Base-by-base conservation (phyloP, 495 filamentous ascomycete genomes). In the Podospora didyma region DNA sequence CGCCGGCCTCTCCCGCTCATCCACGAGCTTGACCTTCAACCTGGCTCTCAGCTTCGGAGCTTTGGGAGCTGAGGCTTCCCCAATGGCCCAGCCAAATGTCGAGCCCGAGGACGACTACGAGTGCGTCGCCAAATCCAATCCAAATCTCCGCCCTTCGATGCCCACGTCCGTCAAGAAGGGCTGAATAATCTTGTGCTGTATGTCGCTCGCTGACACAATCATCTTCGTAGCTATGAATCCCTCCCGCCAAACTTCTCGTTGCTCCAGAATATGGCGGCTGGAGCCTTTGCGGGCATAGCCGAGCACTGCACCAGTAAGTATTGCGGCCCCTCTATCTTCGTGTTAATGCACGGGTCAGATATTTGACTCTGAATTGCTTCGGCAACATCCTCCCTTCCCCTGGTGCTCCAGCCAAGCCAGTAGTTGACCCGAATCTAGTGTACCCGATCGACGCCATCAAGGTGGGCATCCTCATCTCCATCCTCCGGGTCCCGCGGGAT, bases 401-500 rank as follows among this genome's bases (percentile, higher is more conserved):
- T 9, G 26, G 9, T 31, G 26, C 26, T 31, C 26, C 26, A 3
- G 26, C 26, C 9, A 3, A 9, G 26, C 26, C 26, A 31, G 26
- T 23, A 11, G 19, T 69, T 74, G 60, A 75, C 59, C 26, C 81
- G 88, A 93, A 9, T 74, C 93, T 72, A 93, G 92, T 99, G 94
- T 99, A 99, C 64, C 94, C 94, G 9, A 88, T 99, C 60, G 94
- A 99, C 75, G 84, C 96, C 59, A 86, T 99, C 56, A 99, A 99
- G 86, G 95, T 97, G 77, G 72, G 82, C 69, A 54, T 50, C 6
- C 51, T 31, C 16, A 46, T 49, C 42, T 3, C 12, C 34, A 19
- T 7, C 20, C 46, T 54, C 53, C 37, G 23, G n/a, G 46, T 14
- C 17, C 22, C n/a, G n/a, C 23, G 52, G 37, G 19, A 10, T 49